Percentiles rank a stretch among this genome's conserved stretches.
Conservation (phyloP, 1,139 yeast genomes). For the Petasospora rhodanensis region DNA sequence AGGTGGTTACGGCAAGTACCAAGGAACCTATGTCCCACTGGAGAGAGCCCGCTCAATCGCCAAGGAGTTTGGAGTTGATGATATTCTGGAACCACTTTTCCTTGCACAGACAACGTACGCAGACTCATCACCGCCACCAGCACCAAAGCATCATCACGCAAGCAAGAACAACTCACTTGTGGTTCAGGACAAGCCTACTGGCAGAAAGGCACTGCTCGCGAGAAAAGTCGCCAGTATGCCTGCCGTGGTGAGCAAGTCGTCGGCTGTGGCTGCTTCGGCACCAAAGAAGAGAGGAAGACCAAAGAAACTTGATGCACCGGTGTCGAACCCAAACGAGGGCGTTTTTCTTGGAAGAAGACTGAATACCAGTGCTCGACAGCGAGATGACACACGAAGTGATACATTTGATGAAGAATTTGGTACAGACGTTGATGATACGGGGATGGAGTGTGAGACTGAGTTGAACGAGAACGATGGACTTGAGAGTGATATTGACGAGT, state of each 20-base stretch:
- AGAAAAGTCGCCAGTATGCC: conserved; percentile 15
- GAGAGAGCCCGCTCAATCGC: conserved; percentile 56
- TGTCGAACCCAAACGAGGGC: conserved; percentile 22
- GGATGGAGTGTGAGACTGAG: conserved; percentile 14
- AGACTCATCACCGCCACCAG: conserved; percentile 69
- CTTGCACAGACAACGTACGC: conserved; percentile 58
- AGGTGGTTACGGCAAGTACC: conserved; percentile 96
- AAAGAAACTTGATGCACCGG: conserved; percentile 30
- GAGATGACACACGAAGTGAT: too few relatives aligned
- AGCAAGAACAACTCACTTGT: conserved; percentile 28
- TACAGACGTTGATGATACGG: conserved; percentile 5
- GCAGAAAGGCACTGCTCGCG: too few relatives aligned
- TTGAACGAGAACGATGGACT: conserved; percentile 35
- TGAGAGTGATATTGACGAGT: conserved; percentile 34
- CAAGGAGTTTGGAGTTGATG: conserved; percentile 65
- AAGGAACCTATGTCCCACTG: conserved; percentile 96
- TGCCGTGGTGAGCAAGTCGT: conserved; percentile 20
- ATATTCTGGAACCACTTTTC: conserved; percentile 62
- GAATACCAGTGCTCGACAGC: too few relatives aligned
- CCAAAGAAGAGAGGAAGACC: conserved; percentile 44
- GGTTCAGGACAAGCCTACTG: too few relatives aligned
- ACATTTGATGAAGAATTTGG: conserved; percentile 9
- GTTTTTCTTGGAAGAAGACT: conserved; percentile 20
- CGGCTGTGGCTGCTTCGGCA: conserved; percentile 24
- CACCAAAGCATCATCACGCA: conserved; percentile 81